Evolutionary conservation across 441 rosid species (phyloP).

Genomic region (Populus hybrid): DNA sequence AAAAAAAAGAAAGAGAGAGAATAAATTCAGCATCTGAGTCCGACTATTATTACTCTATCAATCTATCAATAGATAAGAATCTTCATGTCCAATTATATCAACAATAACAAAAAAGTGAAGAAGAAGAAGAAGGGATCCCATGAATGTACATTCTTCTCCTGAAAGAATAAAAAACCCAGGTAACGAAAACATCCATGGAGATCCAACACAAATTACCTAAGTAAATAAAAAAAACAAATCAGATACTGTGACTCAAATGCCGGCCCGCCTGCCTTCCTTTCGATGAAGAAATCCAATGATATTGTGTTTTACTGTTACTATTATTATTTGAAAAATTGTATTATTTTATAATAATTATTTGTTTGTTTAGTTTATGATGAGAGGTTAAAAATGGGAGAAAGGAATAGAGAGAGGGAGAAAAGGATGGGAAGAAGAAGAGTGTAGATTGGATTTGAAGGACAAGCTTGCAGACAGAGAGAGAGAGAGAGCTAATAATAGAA

Average conservation of each 20-base stretch:
- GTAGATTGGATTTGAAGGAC: not conserved
- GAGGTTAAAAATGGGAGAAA: not conserved
- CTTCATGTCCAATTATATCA: not conserved
- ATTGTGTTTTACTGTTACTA: too few species aligned
- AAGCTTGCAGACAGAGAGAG: not conserved
- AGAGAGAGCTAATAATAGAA: constrained; percentile 2
- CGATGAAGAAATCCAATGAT: not conserved
- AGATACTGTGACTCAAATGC: not conserved
- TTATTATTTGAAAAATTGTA: not conserved
- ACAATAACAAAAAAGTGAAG: not conserved
- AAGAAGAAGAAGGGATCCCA: not conserved
- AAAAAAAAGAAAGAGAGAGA: not conserved
- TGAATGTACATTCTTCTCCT: not conserved
- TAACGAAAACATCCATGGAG: constrained; percentile 13
- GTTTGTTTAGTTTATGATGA: not conserved
- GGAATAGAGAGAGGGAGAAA: not conserved
- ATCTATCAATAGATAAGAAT: not conserved
- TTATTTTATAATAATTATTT: not conserved
- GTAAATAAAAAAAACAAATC: not conserved
- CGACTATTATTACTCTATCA: not conserved
- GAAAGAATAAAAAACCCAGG: not conserved
- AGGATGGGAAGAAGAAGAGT: not conserved
- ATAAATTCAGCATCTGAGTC: not conserved
- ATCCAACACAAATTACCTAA: constrained; percentile 5
- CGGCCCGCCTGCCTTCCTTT: constrained; percentile 7